phyloP scores from a whole-genome alignment of 441 rosid genomes.

The Gossypium gossypioides region DNA sequence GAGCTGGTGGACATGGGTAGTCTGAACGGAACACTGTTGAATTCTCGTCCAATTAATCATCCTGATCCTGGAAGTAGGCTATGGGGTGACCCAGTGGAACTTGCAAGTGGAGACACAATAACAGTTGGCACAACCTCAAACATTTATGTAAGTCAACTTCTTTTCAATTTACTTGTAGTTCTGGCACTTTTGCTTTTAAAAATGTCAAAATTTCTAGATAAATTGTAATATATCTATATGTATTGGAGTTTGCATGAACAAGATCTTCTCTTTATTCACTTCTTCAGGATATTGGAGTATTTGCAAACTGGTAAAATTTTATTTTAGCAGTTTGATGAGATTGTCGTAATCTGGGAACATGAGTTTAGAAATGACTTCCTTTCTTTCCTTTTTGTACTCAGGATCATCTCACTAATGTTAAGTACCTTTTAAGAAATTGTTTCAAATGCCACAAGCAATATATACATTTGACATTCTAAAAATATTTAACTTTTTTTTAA shows the following conservation, averaged over 20 bases:
- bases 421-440: neutral
- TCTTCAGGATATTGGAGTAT: neutral
- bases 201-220: neutral
- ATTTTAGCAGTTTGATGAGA: neutral
- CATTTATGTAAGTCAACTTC: constrained; percentile 46
- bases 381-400: neutral
- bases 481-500: neutral
- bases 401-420: neutral
- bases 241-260: neutral
- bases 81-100: constrained; percentile 68
- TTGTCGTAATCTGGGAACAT: neutral
- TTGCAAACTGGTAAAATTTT: neutral
- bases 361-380: neutral
- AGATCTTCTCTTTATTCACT: neutral
- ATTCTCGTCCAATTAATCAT: constrained; percentile 56
- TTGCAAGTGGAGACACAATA: constrained; percentile 64
- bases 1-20: constrained; percentile 93
- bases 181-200: constrained; percentile 7
- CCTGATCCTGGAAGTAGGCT: constrained; percentile 59
- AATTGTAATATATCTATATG: neutral
- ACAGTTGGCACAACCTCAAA: constrained; percentile 74
- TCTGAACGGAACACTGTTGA: constrained; percentile 76
- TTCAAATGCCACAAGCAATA: neutral
- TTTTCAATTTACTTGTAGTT: constrained; percentile 12
- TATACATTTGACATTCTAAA: neutral